Evolutionary conservation across 1,284 basidiomycete species (phyloP).

Genomic region (Apiotrichum mycotoxinovorans): DNA sequence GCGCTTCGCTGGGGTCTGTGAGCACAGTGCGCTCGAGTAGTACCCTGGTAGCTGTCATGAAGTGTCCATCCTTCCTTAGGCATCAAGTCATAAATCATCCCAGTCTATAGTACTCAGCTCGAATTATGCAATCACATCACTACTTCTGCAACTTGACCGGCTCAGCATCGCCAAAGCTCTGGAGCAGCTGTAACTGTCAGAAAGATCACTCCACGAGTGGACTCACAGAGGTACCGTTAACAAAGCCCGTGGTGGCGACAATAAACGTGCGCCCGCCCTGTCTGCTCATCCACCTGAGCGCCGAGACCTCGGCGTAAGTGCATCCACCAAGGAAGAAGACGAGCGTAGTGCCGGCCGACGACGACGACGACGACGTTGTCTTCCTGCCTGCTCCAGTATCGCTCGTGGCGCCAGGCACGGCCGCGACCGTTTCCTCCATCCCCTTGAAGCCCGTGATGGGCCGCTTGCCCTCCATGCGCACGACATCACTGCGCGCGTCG

Average conservation of each 20-base stretch:
- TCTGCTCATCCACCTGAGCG: constrained; percentile 81
- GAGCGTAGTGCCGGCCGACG: constrained; percentile 63
- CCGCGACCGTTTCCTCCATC: constrained; percentile 81
- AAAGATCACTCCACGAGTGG: neutral
- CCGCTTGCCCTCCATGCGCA: constrained; percentile 21
- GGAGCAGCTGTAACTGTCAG: constrained; percentile 17
- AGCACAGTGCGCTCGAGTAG: too few relatives aligned
- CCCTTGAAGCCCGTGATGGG: constrained; percentile 94
- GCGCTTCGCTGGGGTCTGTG: constrained; percentile 80
- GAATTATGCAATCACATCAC: neutral
- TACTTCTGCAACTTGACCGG: constrained; percentile 13
- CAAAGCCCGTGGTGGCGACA: constrained; percentile 82
- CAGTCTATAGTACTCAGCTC: too few relatives aligned
- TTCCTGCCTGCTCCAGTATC: constrained; percentile 57
- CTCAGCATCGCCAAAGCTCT: constrained; percentile 17
- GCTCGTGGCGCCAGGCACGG: constrained; percentile 78
- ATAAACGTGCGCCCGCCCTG: constrained; percentile 76
- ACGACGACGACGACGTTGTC: neutral
- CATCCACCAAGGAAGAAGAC: constrained; percentile 99
- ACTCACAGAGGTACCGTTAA: constrained; percentile 59
- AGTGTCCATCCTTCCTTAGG: too few relatives aligned
- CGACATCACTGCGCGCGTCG: constrained; percentile 50
- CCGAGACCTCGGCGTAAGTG: constrained; percentile 94
- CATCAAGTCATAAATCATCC: too few relatives aligned
- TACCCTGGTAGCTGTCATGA: too few relatives aligned